Conservation (phyloP, 495 filamentous ascomycete genomes). For the Tuber calosporum region DNA sequence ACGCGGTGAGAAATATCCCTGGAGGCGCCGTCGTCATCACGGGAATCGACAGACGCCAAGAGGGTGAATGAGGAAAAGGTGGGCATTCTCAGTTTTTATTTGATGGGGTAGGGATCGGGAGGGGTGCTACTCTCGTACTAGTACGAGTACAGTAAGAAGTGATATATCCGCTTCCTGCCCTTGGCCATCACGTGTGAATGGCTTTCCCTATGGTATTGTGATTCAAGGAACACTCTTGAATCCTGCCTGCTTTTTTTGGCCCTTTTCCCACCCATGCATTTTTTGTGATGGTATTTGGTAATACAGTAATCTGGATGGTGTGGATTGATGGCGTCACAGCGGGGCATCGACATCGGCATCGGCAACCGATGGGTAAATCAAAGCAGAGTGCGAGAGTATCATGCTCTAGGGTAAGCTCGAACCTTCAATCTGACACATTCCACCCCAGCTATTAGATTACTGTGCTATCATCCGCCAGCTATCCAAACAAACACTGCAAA, state of each 20-base stretch:
- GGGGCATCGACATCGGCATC: background rate
- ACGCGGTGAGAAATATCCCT: conserved; percentile 3
- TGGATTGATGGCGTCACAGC: background rate
- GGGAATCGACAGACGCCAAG: conserved; percentile 1
- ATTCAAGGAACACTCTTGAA: background rate
- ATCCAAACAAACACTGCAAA: no score
- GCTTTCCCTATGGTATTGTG: no score
- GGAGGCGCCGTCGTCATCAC: background rate
- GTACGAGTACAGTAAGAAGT: background rate
- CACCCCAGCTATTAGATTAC: no score
- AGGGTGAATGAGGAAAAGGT: background rate
- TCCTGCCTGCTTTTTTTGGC: background rate
- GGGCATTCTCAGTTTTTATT: background rate
- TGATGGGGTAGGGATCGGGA: conserved; percentile 1
- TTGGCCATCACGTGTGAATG: background rate
- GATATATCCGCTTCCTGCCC: background rate
- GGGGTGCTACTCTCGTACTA: background rate
- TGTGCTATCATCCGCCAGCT: no score
- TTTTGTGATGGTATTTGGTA: background rate
- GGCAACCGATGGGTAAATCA: background rate
- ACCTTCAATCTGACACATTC: no score
- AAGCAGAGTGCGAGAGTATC: background rate
- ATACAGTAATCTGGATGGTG: no score
- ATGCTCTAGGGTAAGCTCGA: no score
- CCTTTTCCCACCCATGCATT: no score